Base-by-base conservation (phyloP, 768 basidiomycete genomes). In the Neoboletus subvelutipes region DNA sequence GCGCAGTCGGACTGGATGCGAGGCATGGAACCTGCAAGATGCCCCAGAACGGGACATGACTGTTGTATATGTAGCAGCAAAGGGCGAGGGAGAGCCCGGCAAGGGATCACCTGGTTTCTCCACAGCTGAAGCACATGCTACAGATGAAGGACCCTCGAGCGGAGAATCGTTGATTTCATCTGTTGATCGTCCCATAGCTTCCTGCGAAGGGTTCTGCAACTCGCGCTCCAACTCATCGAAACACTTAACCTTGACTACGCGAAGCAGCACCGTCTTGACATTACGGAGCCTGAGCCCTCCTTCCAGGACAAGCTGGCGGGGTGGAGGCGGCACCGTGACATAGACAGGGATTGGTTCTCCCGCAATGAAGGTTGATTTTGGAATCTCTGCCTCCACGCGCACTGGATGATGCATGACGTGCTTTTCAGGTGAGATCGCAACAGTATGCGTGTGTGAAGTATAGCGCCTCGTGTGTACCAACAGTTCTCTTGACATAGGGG, bases 31-130 rank as follows among this genome's bases (percentile, higher is more conserved):
- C 45, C 93, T 86, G 70, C 93, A 94, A 20, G 92, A 88, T 42
- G 94, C 94, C 45, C 96, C 96, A 15, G 94, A 94, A 8, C 88
- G 83, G 13, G 92, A 86, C 28, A 98, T 77, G 50, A 87, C 78
- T 3, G 80, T 77, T 39, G 78, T 75, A 61, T 81, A 80, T 41
- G 77, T 72, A 18, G 79, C 73, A 29, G 76, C 75, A 57, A 75
- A 75, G 20, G 72, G 59, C 5, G 59, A 56, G 24, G 76, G 73
- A n/a, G 78, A 75, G 29, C 64, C 64, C 55, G 79, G 79, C 33
- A 78, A 76, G 4, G 76, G 75, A 6, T 75, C 67, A 58, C 64
- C 65, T 26, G 66, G 59, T 51, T 66, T 77, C 67, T 67, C 73
- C 63, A 26, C 54, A 42, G 56, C 48, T 5, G 56, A 66, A 50